Evolutionary conservation across 495 filamentous ascomycete species (phyloP).

Genomic region (Mytilinidion resinicola): DNA sequence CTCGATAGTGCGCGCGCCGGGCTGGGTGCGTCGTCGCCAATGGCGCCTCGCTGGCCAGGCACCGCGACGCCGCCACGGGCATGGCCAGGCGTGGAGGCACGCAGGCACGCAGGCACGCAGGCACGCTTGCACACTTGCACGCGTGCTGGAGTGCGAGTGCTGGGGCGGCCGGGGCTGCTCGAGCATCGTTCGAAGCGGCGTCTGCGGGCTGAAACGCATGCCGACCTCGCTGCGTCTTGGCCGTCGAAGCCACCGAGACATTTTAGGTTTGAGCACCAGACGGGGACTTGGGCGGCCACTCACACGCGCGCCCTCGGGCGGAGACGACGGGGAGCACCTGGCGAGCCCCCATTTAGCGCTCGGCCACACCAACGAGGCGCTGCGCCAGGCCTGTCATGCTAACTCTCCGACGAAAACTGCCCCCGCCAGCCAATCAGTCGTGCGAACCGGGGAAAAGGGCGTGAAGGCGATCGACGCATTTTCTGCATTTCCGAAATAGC

Average conservation of each 20-base stretch:
- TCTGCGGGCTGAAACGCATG: conserved; percentile 25
- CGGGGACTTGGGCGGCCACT: conserved; percentile 12
- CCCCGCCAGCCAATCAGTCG: conserved; percentile 14
- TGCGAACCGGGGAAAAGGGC: conserved; percentile 12
- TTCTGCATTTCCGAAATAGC: conserved; percentile 28
- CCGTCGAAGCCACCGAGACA: conserved; percentile 25
- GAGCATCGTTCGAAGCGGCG: too few species aligned
- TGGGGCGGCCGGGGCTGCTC: too few species aligned
- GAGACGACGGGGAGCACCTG: neutral
- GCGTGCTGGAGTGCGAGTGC: too few species aligned
- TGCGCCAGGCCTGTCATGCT: conserved; percentile 8
- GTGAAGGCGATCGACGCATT: conserved; percentile 28
- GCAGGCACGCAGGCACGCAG: too few species aligned
- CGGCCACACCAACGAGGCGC: conserved; percentile 13
- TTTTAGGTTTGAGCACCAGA: conserved; percentile 20
- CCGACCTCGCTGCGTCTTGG: conserved; percentile 14
- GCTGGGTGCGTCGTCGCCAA: too few species aligned
- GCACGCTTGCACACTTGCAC: too few species aligned
- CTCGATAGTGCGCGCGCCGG: too few species aligned
- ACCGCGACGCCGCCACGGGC: neutral
- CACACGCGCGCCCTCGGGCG: neutral
- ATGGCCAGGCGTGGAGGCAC: neutral
- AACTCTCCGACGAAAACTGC: conserved; percentile 13
- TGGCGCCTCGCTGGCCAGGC: too few species aligned
- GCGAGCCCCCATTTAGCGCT: conserved; percentile 20